Evolutionary conservation across 148 eudicot species (phyloP).

Genomic region (Rhododendron ferrugineum): DNA sequence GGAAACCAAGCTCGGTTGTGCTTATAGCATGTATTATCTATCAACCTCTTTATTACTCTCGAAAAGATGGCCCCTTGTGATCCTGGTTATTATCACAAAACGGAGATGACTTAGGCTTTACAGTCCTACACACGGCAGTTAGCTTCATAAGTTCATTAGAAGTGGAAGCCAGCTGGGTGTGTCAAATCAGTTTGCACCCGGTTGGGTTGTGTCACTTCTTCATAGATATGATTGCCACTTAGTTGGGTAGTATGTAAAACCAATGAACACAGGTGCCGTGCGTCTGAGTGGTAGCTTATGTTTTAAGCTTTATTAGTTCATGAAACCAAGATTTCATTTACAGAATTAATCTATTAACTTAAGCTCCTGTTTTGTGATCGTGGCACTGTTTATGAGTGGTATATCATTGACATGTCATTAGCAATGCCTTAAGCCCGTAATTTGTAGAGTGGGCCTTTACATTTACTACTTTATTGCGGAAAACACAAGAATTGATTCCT

Average conservation of each 20-base stretch:
- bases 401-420: background rate
- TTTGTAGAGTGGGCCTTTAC: background rate
- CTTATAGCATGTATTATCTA: background rate
- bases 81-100: background rate
- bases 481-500: background rate
- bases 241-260: background rate
- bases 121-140: background rate
- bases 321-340: background rate
- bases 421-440: background rate
- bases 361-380: background rate
- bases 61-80: background rate
- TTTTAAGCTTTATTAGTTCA: background rate
- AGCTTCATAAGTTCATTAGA: background rate
- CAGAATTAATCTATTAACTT: background rate
- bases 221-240: background rate
- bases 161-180: background rate
- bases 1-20: background rate
- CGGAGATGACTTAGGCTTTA: background rate
- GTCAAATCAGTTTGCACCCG: background rate
- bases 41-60: background rate
- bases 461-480: background rate
- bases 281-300: background rate
- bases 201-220: background rate
- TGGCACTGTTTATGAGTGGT: background rate
- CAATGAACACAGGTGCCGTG: background rate